Evolutionary conservation across 805 yeast species (phyloP).

Genomic region (Blastobotrys terrestris): DNA sequence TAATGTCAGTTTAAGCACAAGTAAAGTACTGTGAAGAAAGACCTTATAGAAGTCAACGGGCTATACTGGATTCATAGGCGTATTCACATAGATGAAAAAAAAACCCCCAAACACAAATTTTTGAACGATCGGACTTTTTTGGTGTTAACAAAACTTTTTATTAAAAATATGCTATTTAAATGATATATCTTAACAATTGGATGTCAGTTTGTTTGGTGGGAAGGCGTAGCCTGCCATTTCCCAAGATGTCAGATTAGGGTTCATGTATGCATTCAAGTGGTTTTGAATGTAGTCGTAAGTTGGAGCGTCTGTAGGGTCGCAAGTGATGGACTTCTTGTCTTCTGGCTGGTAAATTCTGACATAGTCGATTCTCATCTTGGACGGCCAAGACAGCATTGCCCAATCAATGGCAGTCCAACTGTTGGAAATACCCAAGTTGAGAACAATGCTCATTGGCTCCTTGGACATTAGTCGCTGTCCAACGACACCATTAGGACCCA

Average conservation of each 20-base stretch:
- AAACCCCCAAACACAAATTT: no score
- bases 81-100: no score
- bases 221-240: slow-evolving; percentile 59
- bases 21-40: no score
- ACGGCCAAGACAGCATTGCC: slow-evolving; percentile 72
- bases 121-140: no score
- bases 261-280: slow-evolving; percentile 63
- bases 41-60: no score
- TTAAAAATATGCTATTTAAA: background rate
- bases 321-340: slow-evolving; percentile 53
- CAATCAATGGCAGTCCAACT: slow-evolving; percentile 94
- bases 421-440: slow-evolving; percentile 86
- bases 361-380: slow-evolving; percentile 68
- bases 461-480: slow-evolving; percentile 75
- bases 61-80: no score
- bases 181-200: background rate
- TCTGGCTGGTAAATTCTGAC: slow-evolving; percentile 89
- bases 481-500: slow-evolving; percentile 87
- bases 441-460: slow-evolving; percentile 87
- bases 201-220: slow-evolving; percentile 54
- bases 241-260: slow-evolving; percentile 73
- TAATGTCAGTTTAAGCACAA: no score
- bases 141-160: background rate
- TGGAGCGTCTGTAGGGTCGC: slow-evolving; percentile 85
- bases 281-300: slow-evolving; percentile 73